phyloP scores from a whole-genome alignment of 805 yeast genomes.

The Candida andamanensis region DNA sequence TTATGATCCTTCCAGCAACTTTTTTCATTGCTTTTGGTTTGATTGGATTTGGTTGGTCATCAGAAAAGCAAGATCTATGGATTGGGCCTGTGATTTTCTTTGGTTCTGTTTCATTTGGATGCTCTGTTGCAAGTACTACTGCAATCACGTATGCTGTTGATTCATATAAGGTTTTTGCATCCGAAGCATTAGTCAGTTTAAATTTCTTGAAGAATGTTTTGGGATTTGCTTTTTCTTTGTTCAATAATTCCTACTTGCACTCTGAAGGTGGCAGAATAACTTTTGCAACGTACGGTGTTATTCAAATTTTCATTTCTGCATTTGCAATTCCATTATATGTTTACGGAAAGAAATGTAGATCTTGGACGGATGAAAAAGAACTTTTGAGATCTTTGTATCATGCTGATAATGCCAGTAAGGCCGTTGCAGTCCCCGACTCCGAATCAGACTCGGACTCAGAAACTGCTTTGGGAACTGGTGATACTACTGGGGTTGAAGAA shows the following conservation, averaged over 20 bases:
- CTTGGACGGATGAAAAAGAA: conserved; percentile 48
- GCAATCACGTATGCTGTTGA: conserved; percentile 59
- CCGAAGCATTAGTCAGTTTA: conserved; percentile 53
- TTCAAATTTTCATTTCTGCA: conserved; percentile 45
- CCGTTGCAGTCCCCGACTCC: neutral
- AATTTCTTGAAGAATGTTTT: conserved; percentile 50
- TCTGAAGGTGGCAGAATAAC: conserved; percentile 40
- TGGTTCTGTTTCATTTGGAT: conserved; percentile 55
- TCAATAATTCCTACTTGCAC: conserved; percentile 44
- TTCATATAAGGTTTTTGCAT: conserved; percentile 51
- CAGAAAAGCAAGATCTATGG: conserved; percentile 44
- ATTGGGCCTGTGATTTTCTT: conserved; percentile 53
- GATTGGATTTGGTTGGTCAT: conserved; percentile 63
- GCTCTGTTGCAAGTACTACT: conserved; percentile 56
- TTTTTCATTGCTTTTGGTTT: conserved; percentile 46
- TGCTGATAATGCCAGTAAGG: conserved; percentile 8
- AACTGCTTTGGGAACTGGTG: neutral
- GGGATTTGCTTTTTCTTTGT: conserved; percentile 53
- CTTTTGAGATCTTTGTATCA: conserved; percentile 35
- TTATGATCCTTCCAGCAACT: conserved; percentile 47
- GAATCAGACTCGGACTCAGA: neutral
- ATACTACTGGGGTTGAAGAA: neutral
- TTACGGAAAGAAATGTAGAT: conserved; percentile 47
- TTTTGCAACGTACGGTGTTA: conserved; percentile 48
- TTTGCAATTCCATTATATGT: conserved; percentile 48